Evolutionary conservation across 2,329 filamentous ascomycete genomes (phyloP), one percentile per base, ranked within the genome.

Genomic region (Drechmeria coniospora): DNA sequence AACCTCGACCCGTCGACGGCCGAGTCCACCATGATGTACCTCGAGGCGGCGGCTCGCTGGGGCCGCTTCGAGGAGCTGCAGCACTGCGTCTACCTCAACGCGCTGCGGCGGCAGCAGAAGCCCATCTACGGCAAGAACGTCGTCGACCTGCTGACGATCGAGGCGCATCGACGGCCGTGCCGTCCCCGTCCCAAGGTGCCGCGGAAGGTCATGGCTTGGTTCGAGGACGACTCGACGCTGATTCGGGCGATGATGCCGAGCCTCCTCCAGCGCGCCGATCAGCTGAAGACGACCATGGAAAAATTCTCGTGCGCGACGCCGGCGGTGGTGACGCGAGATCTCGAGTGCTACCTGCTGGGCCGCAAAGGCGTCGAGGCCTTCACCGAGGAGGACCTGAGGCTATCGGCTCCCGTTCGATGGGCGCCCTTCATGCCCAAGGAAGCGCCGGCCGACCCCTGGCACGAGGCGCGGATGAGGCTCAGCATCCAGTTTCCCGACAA

Each of bases 401-500:
- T 75, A 29, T 69, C 74, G 4, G 60, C 60, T 9, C 70, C 61
- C 7, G 60, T 63, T 24, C 64, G 57, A 34, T 68, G 57, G 51
- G 65, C 60, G 22, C 70, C 59, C 24, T 76, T 62, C 41, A 60
- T 64, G 44, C 67, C 68, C 7, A 64, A 65, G 36, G 60, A 66
- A 39, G 47, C 65, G 8, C 61, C 67, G 0, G 53, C 63, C 1
- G 87, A 98, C 45, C 83, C 86, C 1, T 94, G 90, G 65, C 90
- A 98, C 41, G 83, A 93, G 53, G 74, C 87, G 10, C 81, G 87
- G 12, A 90, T 93, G 68, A 78, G 84, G 14, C 64, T 92, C 11
- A 92, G 82, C 4, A 94, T 98, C 35, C 90, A 92, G 24, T 98
- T 98, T 48, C 90, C 92, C 0, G 90, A 98, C 50, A 93, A 86